Evolutionary conservation across 2,329 filamentous ascomycete genomes (phyloP).

Genomic region (Sarocladium strictum): DNA sequence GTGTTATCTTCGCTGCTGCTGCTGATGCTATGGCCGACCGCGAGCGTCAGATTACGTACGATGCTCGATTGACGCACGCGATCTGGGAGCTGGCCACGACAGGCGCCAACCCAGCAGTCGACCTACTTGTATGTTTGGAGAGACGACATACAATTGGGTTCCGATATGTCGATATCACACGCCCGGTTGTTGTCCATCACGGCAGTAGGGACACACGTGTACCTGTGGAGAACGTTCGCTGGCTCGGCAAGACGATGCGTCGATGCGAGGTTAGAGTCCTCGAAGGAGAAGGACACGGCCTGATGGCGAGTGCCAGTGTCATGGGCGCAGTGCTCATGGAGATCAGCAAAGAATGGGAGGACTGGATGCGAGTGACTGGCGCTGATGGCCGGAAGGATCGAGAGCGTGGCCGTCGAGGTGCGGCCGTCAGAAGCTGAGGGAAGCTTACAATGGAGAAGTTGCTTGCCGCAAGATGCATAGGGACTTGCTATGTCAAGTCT

Average conservation of each 20-base stretch:
- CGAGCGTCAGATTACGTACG: conserved; percentile 70
- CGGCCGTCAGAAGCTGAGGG: conserved; percentile 15
- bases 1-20: conserved; percentile 43
- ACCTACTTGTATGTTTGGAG: conserved; percentile 88
- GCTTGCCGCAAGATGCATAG: no score
- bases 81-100: conserved; percentile 93
- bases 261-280: conserved; percentile 86
- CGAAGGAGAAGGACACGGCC: conserved; percentile 84
- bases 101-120: conserved; percentile 88
- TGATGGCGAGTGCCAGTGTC: conserved; percentile 90
- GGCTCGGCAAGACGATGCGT: conserved; percentile 91
- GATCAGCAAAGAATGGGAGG: conserved; percentile 90
- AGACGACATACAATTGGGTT: conserved; percentile 89
- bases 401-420: conserved; percentile 24
- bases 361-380: conserved; percentile 64
- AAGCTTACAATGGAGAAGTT: no score
- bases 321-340: conserved; percentile 95
- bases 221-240: conserved; percentile 89
- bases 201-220: conserved; percentile 86
- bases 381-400: conserved; percentile 24
- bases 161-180: conserved; percentile 91
- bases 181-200: conserved; percentile 89
- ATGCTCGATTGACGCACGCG: conserved; percentile 78
- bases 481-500: no score
- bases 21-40: conserved; percentile 60